phyloP scores from a whole-genome alignment of 2,329 filamentous ascomycete genomes.

The Epichloe coenophiala region DNA sequence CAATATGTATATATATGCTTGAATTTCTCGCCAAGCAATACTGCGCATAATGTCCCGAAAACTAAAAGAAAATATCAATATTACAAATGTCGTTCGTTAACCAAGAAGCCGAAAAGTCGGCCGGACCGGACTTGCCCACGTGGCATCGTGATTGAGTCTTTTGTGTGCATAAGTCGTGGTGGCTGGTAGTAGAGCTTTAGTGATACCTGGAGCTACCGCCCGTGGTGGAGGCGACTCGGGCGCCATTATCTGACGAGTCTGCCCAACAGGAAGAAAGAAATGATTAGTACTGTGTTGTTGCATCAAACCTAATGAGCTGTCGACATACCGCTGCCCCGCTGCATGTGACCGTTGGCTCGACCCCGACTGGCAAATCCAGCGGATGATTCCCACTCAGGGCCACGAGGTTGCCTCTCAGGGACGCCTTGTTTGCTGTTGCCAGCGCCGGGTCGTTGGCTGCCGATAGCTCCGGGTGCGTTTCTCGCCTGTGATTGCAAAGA shows the following conservation, averaged over 20 bases:
- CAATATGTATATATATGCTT: constrained; percentile 1
- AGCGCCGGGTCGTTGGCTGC: constrained; percentile 47
- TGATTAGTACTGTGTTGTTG: not conserved
- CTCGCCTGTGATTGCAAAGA: constrained; percentile 23
- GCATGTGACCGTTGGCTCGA: constrained; percentile 46
- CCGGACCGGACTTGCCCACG: not conserved
- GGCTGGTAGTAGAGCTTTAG: constrained; percentile 8
- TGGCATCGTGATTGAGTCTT: not conserved
- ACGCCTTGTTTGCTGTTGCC: constrained; percentile 30
- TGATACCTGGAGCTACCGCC: constrained; percentile 24
- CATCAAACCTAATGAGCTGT: not conserved
- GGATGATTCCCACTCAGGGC: constrained; percentile 46
- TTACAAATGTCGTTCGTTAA: constrained; percentile 1
- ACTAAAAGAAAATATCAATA: constrained; percentile 1
- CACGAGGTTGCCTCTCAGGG: constrained; percentile 50
- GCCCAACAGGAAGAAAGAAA: not conserved
- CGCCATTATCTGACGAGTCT: constrained; percentile 31
- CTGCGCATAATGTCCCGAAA: not conserved
- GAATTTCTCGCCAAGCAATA: not conserved
- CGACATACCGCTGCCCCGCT: constrained; percentile 45
- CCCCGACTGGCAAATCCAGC: constrained; percentile 39
- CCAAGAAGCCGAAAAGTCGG: not conserved
- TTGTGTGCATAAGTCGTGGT: not conserved
- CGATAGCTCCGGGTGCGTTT: constrained; percentile 47
- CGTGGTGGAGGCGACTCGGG: constrained; percentile 23